Conservation (phyloP, 208 protist species). For the Endotrypanum monterogeii region DNA sequence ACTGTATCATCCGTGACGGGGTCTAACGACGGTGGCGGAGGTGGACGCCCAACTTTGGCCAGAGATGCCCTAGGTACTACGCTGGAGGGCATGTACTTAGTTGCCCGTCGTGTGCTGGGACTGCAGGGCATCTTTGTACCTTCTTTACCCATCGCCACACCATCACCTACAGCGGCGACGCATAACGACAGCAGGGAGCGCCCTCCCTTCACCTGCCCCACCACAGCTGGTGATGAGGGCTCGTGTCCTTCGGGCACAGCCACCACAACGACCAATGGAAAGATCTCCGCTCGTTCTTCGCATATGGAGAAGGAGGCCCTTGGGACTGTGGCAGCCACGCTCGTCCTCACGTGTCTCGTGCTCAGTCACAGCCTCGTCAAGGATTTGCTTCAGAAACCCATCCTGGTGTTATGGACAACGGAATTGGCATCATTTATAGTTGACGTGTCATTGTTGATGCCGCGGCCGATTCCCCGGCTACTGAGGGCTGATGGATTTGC, state of each 20-base stretch:
- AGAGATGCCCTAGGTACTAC: conserved; percentile 54
- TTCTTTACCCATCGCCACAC: neutral
- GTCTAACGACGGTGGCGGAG: conserved; percentile 3
- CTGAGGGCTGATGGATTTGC: conserved; percentile 41
- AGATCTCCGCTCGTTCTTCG: neutral
- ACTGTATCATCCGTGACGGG: neutral
- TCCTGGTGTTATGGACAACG: conserved; percentile 38
- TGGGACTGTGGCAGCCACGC: conserved; percentile 33
- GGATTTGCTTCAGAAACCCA: conserved; percentile 32
- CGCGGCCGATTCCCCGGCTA: conserved; percentile 36
- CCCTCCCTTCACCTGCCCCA: neutral
- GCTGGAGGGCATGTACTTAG: conserved; percentile 39
- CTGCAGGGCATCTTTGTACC: conserved; percentile 20
- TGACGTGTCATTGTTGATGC: conserved; percentile 45
- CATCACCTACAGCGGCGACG: neutral
- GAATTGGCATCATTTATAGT: conserved; percentile 50
- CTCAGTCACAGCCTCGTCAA: conserved; percentile 34
- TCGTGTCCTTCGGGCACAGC: neutral
- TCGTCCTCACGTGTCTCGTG: conserved; percentile 44
- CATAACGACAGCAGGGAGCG: neutral
- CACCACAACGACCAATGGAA: neutral
- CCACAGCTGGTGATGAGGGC: neutral
- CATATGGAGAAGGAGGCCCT: conserved; percentile 35
- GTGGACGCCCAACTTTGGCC: conserved; percentile 24
- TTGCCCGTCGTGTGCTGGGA: conserved; percentile 48